Conservation (phyloP, 805 yeast species). For the Candida adriatica region DNA sequence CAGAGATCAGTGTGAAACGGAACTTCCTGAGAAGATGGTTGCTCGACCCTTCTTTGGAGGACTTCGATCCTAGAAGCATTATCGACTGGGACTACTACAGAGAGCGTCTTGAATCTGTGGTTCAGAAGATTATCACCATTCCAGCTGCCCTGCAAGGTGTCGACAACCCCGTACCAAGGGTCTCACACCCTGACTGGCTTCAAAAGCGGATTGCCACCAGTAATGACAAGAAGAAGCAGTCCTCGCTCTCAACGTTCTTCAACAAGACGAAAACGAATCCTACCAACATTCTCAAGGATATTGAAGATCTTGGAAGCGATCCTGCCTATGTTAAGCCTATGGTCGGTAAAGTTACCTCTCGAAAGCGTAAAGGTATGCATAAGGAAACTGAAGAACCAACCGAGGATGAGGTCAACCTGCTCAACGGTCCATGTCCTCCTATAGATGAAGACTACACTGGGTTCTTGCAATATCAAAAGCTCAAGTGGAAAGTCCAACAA, state of each 20-base stretch:
- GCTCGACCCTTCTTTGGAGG: conserved; percentile 63
- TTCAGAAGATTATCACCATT: conserved; percentile 90
- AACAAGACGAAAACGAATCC: conserved; percentile 35
- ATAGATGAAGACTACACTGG: conserved; percentile 60
- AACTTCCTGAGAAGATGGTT: conserved; percentile 82
- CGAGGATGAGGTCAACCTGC: conserved; percentile 44
- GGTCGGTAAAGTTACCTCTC: conserved; percentile 32
- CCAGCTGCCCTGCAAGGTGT: conserved; percentile 95
- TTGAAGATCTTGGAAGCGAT: conserved; percentile 61
- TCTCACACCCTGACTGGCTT: conserved; percentile 93
- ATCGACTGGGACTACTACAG: conserved; percentile 92
- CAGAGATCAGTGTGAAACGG: conserved; percentile 65
- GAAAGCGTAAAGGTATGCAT: conserved; percentile 27
- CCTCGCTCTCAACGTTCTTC: conserved; percentile 55
- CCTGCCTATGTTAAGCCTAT: conserved; percentile 21
- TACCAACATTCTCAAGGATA: conserved; percentile 46
- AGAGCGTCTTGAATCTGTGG: conserved; percentile 85
- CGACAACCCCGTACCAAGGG: conserved; percentile 89
- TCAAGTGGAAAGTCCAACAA: conserved; percentile 82
- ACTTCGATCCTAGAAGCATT: conserved; percentile 81
- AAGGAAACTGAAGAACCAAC: conserved; percentile 28
- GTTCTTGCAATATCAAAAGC: conserved; percentile 69
- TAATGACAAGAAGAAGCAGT: conserved; percentile 68
- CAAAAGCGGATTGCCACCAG: conserved; percentile 50
- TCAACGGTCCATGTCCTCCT: conserved; percentile 54